Percentiles rank a stretch among this genome's conserved stretches.
phyloP scores from a whole-genome alignment of 768 basidiomycete species.

The Baorangia bicolor region DNA sequence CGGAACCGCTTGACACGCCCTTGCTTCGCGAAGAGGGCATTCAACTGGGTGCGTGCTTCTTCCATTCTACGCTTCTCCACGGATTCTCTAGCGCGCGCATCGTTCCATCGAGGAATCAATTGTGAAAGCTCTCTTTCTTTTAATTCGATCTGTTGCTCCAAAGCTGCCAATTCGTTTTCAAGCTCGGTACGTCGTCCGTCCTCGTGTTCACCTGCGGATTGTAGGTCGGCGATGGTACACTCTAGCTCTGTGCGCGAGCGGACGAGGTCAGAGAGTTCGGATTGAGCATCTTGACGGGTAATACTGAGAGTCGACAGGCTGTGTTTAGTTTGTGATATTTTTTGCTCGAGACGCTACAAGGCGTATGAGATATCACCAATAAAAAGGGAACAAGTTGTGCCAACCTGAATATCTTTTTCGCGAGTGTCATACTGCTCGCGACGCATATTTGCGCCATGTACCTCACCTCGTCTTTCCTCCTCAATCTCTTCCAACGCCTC shows the following conservation, averaged over 20 bases:
- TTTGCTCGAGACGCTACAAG: constrained; percentile 68
- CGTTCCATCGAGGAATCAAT: constrained; percentile 71
- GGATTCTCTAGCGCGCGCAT: constrained; percentile 47
- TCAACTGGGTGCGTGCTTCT: constrained; percentile 66
- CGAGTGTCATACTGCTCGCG: constrained; percentile 79
- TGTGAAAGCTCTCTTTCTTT: constrained; percentile 64
- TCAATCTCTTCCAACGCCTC: constrained; percentile 84
- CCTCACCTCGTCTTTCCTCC: constrained; percentile 76
- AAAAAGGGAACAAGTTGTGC: constrained; percentile 12
- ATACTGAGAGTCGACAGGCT: constrained; percentile 65
- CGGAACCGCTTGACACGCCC: constrained; percentile 85
- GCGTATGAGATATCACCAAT: not conserved
- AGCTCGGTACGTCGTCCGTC: constrained; percentile 63
- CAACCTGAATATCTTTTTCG: constrained; percentile 82
- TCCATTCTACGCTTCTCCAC: constrained; percentile 69
- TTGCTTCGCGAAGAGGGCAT: constrained; percentile 84
- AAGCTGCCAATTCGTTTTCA: constrained; percentile 58
- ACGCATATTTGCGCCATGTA: constrained; percentile 80
- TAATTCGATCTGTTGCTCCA: constrained; percentile 59
- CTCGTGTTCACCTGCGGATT: constrained; percentile 59
- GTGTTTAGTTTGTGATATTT: constrained; percentile 69
- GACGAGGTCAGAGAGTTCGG: constrained; percentile 85
- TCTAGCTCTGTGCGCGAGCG: constrained; percentile 83
- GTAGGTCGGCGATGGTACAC: constrained; percentile 78
- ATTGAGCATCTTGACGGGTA: constrained; percentile 71